Evolutionary conservation across 2,329 filamentous ascomycete genomes (phyloP).

Genomic region (Monilinia vaccinii-corymbosi): DNA sequence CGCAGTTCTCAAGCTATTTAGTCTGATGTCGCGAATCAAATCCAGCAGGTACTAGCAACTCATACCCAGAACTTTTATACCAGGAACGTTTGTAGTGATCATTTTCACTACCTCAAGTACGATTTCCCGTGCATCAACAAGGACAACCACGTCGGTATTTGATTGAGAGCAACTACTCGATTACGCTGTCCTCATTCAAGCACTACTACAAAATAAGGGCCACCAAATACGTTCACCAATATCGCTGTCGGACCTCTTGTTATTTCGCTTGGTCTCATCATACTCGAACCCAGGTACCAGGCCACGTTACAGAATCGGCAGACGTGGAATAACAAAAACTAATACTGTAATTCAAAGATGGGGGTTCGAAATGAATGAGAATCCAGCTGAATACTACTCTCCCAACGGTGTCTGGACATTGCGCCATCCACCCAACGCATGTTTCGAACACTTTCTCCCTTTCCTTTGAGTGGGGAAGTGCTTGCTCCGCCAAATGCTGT

Average conservation of each 20-base stretch:
- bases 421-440: not conserved
- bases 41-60: not conserved
- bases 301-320: not conserved
- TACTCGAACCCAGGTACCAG: not conserved
- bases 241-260: not conserved
- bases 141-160: not conserved
- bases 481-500: slow-evolving; percentile 3
- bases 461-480: not conserved
- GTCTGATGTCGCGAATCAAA: not conserved
- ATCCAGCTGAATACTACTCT: too few relatives aligned
- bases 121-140: not conserved
- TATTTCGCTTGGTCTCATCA: not conserved
- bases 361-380: not conserved
- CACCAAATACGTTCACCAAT: not conserved
- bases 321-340: not conserved
- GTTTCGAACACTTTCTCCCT: not conserved
- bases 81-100: not conserved
- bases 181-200: not conserved
- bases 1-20: not conserved
- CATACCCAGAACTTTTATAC: not conserved
- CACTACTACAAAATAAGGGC: not conserved
- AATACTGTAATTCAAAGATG: not conserved
- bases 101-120: not conserved
- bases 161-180: not conserved
- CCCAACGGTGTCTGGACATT: not conserved